Evolutionary conservation across 2,329 filamentous ascomycete species (phyloP).

Genomic region (Penicillium crustosum): DNA sequence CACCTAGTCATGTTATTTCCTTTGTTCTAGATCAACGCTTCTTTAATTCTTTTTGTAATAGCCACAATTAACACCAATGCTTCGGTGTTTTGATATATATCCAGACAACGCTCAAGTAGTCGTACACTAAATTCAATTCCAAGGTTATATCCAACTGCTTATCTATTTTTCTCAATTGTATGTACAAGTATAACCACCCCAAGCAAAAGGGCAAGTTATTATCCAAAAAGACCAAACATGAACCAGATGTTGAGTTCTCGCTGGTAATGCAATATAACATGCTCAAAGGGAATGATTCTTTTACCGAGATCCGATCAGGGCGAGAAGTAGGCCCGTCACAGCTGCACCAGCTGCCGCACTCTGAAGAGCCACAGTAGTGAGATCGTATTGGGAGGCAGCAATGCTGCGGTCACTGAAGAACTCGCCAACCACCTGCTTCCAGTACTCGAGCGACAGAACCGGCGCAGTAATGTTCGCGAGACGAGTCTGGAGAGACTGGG

Average conservation of each 20-base stretch:
- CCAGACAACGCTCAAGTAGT: slow-evolving; percentile 4
- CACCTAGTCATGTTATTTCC: slow-evolving; percentile 33
- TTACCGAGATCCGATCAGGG: slow-evolving; percentile 50
- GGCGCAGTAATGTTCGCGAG: slow-evolving; percentile 25
- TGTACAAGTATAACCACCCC: slow-evolving; percentile 16
- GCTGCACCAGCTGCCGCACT: slow-evolving; percentile 66
- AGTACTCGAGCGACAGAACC: slow-evolving; percentile 40
- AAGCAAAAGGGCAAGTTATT: slow-evolving; percentile 3
- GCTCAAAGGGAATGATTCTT: slow-evolving; percentile 13
- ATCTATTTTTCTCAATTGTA: slow-evolving; percentile 21
- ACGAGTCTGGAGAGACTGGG: slow-evolving; percentile 25
- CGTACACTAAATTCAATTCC: slow-evolving; percentile 14
- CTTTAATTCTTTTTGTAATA: not conserved
- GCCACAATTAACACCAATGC: not conserved
- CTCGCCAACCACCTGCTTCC: slow-evolving; percentile 55
- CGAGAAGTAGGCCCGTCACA: slow-evolving; percentile 55
- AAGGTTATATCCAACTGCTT: slow-evolving; percentile 9
- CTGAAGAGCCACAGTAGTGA: slow-evolving; percentile 68
- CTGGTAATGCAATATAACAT: slow-evolving; percentile 5
- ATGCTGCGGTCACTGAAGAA: slow-evolving; percentile 66
- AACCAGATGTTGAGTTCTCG: not conserved
- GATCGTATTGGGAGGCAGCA: slow-evolving; percentile 65
- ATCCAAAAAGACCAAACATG: slow-evolving; percentile 5
- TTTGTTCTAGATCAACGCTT: slow-evolving; percentile 20
- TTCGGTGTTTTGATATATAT: not conserved